phyloP scores from a whole-genome alignment of 2,329 filamentous ascomycete species.

The Onygena corvina region DNA sequence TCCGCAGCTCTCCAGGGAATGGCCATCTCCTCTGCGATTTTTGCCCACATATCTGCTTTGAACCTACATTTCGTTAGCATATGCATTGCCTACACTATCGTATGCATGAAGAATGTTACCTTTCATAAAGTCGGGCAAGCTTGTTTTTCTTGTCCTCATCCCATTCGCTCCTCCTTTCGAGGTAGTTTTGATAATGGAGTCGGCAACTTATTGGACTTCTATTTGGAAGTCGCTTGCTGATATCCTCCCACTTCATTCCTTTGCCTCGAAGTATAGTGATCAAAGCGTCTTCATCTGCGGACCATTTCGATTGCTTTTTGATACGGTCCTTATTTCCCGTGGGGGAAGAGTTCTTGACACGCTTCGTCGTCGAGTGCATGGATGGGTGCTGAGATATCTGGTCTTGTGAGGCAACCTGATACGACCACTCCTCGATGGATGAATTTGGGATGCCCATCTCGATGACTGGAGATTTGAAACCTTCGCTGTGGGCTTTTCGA shows the following conservation, averaged over 20 bases:
- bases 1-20: slow-evolving; percentile 93
- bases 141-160: slow-evolving; percentile 97
- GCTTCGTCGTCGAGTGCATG: neutral
- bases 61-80: slow-evolving; percentile 48
- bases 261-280: slow-evolving; percentile 84
- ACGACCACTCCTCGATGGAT: neutral
- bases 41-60: slow-evolving; percentile 96
- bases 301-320: slow-evolving; percentile 97
- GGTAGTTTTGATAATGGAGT: slow-evolving; percentile 92
- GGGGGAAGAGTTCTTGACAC: neutral
- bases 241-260: slow-evolving; percentile 98
- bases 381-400: slow-evolving; percentile 8
- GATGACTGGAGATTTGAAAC: neutral
- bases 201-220: slow-evolving; percentile 89
- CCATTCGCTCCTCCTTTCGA: slow-evolving; percentile 87
- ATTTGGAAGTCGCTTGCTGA: slow-evolving; percentile 79
- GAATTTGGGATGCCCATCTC: slow-evolving; percentile 7
- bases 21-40: slow-evolving; percentile 86
- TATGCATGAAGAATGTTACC: slow-evolving; percentile 44
- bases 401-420: slow-evolving; percentile 7
- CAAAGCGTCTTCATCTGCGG: slow-evolving; percentile 77
- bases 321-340: neutral
- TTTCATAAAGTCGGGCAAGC: slow-evolving; percentile 83
- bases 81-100: neutral
- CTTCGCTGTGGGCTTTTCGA: neutral